These are phyloP conservation scores for Henckelia pumila DNA, from an alignment of 257 asterid genomes.

Conservation along the genomic window DNA sequence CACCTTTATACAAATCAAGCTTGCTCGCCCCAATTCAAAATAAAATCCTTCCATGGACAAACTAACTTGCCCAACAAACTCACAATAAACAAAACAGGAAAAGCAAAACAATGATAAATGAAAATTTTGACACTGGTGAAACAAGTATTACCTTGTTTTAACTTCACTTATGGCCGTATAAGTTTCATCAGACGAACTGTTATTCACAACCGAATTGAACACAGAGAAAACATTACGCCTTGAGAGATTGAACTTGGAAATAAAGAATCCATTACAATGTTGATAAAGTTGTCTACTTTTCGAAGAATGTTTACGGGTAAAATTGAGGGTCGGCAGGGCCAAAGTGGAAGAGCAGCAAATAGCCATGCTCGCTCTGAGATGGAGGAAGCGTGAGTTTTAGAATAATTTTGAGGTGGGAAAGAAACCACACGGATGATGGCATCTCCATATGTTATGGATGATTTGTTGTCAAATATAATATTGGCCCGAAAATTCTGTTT, in stretches of 20 bases:
- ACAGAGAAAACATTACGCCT: slow-evolving; percentile 25
- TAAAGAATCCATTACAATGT: slow-evolving; percentile 7
- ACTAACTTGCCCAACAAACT: not conserved
- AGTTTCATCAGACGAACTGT: slow-evolving; percentile 40
- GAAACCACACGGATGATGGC: too few species aligned
- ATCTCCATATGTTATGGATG: too few species aligned
- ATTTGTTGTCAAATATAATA: too few species aligned
- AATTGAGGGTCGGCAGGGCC: not conserved
- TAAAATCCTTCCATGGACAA: not conserved
- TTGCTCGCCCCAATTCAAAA: too few species aligned
- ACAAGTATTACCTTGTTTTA: slow-evolving; percentile 46
- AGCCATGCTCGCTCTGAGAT: not conserved
- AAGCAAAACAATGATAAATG: not conserved
- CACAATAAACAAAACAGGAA: not conserved
- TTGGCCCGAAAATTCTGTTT: too few species aligned
- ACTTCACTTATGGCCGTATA: slow-evolving; percentile 30
- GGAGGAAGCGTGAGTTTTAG: too few species aligned
- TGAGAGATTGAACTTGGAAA: slow-evolving; percentile 19
- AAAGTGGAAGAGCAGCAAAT: not conserved
- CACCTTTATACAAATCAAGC: not conserved
- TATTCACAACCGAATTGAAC: slow-evolving; percentile 41
- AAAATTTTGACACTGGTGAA: not conserved
- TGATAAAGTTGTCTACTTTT: slow-evolving; percentile 16
- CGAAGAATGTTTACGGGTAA: slow-evolving; percentile 18
- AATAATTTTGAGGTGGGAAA: too few species aligned